Percentiles rank a stretch among this genome's conserved stretches.
phyloP scores from a whole-genome alignment of 108 stramenopile species.

The Cyclotella baltica region DNA sequence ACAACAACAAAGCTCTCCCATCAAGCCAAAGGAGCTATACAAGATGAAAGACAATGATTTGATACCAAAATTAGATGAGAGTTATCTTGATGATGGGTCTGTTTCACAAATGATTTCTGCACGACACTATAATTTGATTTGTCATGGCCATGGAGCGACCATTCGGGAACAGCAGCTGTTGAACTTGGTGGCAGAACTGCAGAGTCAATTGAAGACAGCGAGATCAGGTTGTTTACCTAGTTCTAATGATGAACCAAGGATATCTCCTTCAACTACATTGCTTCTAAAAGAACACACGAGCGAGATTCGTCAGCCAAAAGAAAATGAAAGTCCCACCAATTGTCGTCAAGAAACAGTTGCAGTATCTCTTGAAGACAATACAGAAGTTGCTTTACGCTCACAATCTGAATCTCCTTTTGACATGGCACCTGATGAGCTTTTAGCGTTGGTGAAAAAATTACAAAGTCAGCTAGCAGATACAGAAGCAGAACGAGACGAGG shows the following conservation, averaged over 20 bases:
- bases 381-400: neutral
- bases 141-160: too few species aligned
- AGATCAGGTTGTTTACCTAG: too few species aligned
- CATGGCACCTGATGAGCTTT: neutral
- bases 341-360: too few species aligned
- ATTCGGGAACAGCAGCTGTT: neutral
- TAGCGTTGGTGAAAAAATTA: neutral
- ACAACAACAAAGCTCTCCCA: conserved; percentile 11
- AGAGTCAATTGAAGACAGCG: neutral
- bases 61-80: neutral
- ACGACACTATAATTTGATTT: neutral
- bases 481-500: neutral
- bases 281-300: too few species aligned
- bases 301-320: too few species aligned
- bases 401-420: neutral
- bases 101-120: neutral
- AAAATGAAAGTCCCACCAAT: too few species aligned
- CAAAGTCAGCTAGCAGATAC: neutral
- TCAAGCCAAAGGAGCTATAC: neutral
- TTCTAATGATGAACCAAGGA: too few species aligned
- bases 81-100: neutral
- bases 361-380: too few species aligned
- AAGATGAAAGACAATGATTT: neutral
- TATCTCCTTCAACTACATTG: too few species aligned
- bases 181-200: neutral